These are phyloP conservation scores for Cladochytrium replicatum DNA, from an alignment of 192 early-diverging fungal species.

Conservation along the genomic window DNA sequence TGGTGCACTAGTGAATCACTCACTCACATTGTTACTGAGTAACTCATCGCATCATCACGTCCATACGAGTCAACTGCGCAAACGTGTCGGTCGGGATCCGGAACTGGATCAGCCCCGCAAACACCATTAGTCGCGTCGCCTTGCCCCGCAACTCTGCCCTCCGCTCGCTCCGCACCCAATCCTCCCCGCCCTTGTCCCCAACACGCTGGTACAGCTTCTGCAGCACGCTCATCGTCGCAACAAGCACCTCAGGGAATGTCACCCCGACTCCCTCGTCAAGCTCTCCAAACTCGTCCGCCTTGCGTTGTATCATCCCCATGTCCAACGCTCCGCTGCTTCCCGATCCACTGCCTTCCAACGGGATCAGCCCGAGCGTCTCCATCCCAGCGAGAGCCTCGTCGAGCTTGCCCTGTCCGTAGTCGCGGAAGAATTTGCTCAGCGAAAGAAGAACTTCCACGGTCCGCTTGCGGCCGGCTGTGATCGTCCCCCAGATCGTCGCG, in stretches of 20 bases:
- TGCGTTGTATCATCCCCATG: constrained; percentile 40
- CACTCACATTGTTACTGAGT: too few species aligned
- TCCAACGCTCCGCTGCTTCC: constrained; percentile 28
- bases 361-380: too few species aligned
- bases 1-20: too few species aligned
- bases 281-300: constrained; percentile 52
- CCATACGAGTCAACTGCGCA: constrained; percentile 63
- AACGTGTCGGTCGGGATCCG: constrained; percentile 73
- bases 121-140: constrained; percentile 64
- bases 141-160: constrained; percentile 45
- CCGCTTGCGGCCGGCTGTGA: constrained; percentile 1
- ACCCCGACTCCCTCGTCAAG: constrained; percentile 60
- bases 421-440: too few species aligned
- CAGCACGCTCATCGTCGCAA: constrained; percentile 60
- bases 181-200: constrained; percentile 4
- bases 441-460: constrained; percentile 1
- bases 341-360: constrained; percentile 2
- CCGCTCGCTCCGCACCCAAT: constrained; percentile 20
- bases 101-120: constrained; percentile 79
- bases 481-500: constrained; percentile 12
- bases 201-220: constrained; percentile 44
- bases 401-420: too few species aligned
- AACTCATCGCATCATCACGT: constrained; percentile 50
- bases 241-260: constrained; percentile 66
- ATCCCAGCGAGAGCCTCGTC: too few species aligned